Evolutionary conservation across 2,329 filamentous ascomycete species (phyloP), one percentile per base, ranked within the genome.

Genomic region (Aspergillus sp.): DNA sequence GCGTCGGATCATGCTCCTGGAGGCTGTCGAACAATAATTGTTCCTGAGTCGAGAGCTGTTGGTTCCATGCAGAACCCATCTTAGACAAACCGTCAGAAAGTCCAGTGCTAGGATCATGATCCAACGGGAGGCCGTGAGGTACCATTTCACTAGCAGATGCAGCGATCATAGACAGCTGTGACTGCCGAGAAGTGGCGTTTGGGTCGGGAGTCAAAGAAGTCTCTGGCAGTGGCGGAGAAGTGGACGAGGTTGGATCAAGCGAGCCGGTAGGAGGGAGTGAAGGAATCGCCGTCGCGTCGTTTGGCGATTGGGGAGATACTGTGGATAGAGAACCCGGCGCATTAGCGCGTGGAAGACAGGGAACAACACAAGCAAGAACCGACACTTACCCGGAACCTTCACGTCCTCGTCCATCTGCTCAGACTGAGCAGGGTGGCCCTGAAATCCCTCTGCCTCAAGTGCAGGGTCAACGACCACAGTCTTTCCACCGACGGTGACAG

Each of bases 81-180:
- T 71, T 71, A n/a, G 64, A 51, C 52, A 74, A 57, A 15, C 66
- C 69, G 60, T 75, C 69, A 20, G 63, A 54, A 54, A 61, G 55
- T 45, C 64, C 57, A 34, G 64, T 55, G 22, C 60, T 62, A 50
- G 62, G 58, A 48, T 75, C 73, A 47, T 69, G 68, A 52, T 75
- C 73, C 60, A 76, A 64, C 27, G 70, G 61, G 41, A 72, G 60
- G 34, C 69, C 70, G 20, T 78, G 72, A 1, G 75, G 74, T 37
- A 77, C 75, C 70, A 78, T 79, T 62, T 79, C 76, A 58, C 71
- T 78, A 33, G 77, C 77, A 37, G 76, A 78, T 11, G 77, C 77
- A 8, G 77, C 77, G 46, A 79, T 79, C 66, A 78, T 68, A 22
- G 76, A 79, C 46, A 79, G 68, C 54, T 77, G 75, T 34, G 76